Evolutionary conservation across 2,329 filamentous ascomycete species (phyloP).

Genomic region (Teratosphaeria gauchensis): DNA sequence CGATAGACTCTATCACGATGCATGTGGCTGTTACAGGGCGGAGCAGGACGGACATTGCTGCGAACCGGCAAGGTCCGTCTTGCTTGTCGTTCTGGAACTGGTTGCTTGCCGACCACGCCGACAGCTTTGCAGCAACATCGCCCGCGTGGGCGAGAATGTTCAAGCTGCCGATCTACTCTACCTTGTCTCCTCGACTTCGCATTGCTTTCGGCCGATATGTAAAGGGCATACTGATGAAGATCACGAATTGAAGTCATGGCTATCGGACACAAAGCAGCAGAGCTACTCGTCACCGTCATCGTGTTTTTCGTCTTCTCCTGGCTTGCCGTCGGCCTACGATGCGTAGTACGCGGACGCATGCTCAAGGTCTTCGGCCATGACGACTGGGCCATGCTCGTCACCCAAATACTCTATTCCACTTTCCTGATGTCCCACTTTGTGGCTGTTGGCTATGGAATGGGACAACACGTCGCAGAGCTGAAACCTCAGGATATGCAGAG

Average conservation of each 20-base stretch:
- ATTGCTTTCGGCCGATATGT: neutral
- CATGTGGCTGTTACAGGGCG: neutral
- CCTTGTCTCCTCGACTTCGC: neutral
- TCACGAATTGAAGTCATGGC: neutral
- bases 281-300: neutral
- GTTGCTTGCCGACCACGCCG: neutral
- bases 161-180: neutral
- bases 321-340: neutral
- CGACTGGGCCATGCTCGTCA: neutral
- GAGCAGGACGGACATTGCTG: neutral
- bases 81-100: neutral
- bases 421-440: neutral
- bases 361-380: neutral
- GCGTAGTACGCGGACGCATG: neutral
- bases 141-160: neutral
- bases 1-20: neutral
- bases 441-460: neutral
- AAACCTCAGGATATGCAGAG: neutral
- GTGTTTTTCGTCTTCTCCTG: neutral
- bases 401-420: neutral
- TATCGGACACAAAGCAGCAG: neutral
- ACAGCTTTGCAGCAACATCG: neutral
- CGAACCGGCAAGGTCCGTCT: neutral
- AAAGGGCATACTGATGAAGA: neutral
- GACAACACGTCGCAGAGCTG: neutral